phyloP scores from a whole-genome alignment of 352 stramenopile genomes.

The Phytophthora ramorum region DNA sequence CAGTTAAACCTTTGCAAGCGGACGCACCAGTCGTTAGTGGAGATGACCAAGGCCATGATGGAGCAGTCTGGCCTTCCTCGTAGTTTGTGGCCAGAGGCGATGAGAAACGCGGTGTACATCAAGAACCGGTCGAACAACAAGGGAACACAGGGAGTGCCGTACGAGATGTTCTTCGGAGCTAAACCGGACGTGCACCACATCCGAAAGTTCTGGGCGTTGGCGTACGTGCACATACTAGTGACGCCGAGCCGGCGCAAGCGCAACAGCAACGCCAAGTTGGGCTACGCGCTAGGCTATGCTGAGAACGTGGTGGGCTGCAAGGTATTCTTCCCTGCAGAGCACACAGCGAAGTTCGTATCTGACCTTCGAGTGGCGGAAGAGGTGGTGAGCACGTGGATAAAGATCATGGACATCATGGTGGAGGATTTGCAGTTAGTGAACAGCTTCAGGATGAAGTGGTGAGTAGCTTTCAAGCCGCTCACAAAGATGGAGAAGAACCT shows the following conservation, averaged over 20 bases:
- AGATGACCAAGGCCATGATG: conserved; percentile 10
- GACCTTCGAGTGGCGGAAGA: conserved; percentile 11
- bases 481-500: background rate
- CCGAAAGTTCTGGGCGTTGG: conserved; percentile 17
- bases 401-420: background rate
- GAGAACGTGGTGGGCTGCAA: conserved; percentile 18
- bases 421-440: background rate
- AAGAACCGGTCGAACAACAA: conserved; percentile 19
- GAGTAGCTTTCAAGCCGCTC: background rate
- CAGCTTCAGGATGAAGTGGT: background rate
- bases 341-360: conserved; percentile 1
- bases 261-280: conserved; percentile 12
- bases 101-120: conserved; percentile 16
- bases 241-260: conserved; percentile 1
- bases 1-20: conserved; percentile 14
- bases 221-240: conserved; percentile 10
- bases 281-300: conserved; percentile 6
- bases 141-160: conserved; percentile 8
- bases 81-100: conserved; percentile 2
- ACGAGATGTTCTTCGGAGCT: conserved; percentile 16
- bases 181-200: conserved; percentile 20
- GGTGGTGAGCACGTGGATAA: background rate
- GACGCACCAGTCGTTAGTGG: conserved; percentile 9
- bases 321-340: conserved; percentile 15
- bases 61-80: conserved; percentile 11